Base-by-base conservation (phyloP, 345 rosid species). In the Eucalyptus polybractea region DNA sequence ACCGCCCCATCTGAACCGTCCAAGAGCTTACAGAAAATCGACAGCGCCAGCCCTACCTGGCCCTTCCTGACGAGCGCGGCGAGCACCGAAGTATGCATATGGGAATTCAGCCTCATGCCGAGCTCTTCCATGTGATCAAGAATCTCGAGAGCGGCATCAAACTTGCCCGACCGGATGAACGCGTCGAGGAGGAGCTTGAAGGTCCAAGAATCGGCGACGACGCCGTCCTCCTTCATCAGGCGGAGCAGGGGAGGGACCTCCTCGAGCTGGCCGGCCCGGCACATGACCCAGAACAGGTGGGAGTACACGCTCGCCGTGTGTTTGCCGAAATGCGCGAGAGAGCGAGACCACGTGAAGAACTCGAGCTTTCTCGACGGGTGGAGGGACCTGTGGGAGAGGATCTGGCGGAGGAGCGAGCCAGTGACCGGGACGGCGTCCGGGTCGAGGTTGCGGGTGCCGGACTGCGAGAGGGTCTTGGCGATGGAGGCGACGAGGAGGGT, bases 81-180 rank as follows among this genome's bases (percentile, higher is more conserved):
- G 51, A 98, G 91, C 86, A 98, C 94, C 42, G 96, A 91, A 87
- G 95, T 96, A 88, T 98, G 96, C 72, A 95, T 88, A 29, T 89
- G 90, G 58, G 93, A 91, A 89, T 92, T 92, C 88, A 93, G 89
- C 89, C 90, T 88, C 87, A 90, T 92, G 65, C 96, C 96, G 62
- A 89, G 91, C 89, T 92, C 96, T 89, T 96, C 98, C 96, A 98
- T 95, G 90, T 91, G 91, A 93, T 94, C 97, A 90, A 98, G 95
- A 89, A 97, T 92, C 88, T 93, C 95, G 21, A 95, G 89, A 24
- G 98, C 98, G 17, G 33, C 33, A 33, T 33, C 33, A 45, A 45
- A 45, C 47, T 45, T 45, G 47, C 47, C 9, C 10, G 47, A 45
- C 47, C 47, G 47, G 47, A 45, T 45, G 47, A 45, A 45, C 47